Evolutionary conservation across 192 early-diverging fungal genomes (phyloP), one percentile per base, ranked within the genome.

Genomic region (Chytriomyces confervae): DNA sequence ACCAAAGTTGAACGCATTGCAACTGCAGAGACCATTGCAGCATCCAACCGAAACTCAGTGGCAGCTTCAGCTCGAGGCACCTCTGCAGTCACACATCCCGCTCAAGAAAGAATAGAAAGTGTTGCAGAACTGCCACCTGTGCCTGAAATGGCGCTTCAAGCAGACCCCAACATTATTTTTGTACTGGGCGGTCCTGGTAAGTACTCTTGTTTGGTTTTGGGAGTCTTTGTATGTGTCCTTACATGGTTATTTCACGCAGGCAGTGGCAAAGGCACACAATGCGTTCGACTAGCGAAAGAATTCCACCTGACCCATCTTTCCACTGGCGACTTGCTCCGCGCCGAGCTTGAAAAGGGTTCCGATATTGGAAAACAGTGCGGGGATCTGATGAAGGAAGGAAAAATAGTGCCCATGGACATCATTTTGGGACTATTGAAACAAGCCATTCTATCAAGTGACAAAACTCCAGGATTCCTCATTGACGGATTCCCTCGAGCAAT

Each of bases 231-330:
- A 3, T 36, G 1, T 36, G 36, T 27, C 6, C 50, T 23, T 18
- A 70, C 1, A 9, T 70, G 24, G 5, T 66, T 57, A n/a, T 57
- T 5, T 43, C 46, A 48, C 23, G 46, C 76, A 27, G 68, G 76
- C 24, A 47, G 44, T 47, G 95, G 96, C 69, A 96, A 97, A 80
- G 96, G 96, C 46, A 96, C 95, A 16, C 93, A 96, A 80, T 95
- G 94, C 74, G 91, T 82, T 4, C 89, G 88, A 46, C 79, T 97
- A 44, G 91, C 90, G 9, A 76, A 87, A 16, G 94, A 95, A 68
- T 95, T 90, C 81, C 91, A 91, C 27, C 93, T 95, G 82, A 91
- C 92, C 18, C 96, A 96, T 66, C 83, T 97, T 62, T 96, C 94
- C 46, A 94, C 95, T 43, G 96, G 96, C 57, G 96, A 96, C 78